Base-by-base conservation (phyloP, 2,329 filamentous ascomycete genomes). In the Rutstroemia sp. region DNA sequence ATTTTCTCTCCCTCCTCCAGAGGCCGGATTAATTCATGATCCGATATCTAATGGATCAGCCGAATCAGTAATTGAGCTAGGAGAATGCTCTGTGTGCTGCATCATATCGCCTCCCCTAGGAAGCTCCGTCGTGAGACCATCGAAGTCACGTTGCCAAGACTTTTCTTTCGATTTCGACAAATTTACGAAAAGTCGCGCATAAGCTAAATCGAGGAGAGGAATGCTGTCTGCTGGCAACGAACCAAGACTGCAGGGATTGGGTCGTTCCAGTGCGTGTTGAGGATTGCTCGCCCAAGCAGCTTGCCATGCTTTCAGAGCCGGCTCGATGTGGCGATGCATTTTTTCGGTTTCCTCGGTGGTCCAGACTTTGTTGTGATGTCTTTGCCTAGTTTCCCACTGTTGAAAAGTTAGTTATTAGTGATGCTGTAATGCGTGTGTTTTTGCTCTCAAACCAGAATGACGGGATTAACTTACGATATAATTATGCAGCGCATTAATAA, bases 401-500 rank as follows among this genome's bases (percentile, higher is more conserved):
- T 14, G 30, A 14, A 34, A 34, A 34, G 12, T 34, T 12, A 14
- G 30, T 12, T 34, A 9, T 34, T 14, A 4, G 30, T 34, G 30
- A 34, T 34, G 30, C 30, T 14, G 30, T 14, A 34, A 34, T 12
- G 30, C 4, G 5, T 34, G 9, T 34, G 9, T 34, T n/a, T n/a
- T n/a, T 34, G 12, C 30, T 12, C 30, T 12, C 10, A 42, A 18
- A 4, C 16, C 18, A 9, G 16, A 19, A 42, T 42, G 18, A 45
- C 42, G 10, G 21, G 14, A 42, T 42, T 18, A 42, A 54, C 52
- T 23, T 30, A 54, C 52, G 46, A 97, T 96, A 71, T 96, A 96
- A 65, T 96, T 96, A 73, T 97, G 94, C 23, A 97, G 77, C 3
- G 94, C 92, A 68, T 96, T 92, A 69, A 97, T 96, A 61, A 99